Evolutionary conservation across 257 asterid species (phyloP).

Genomic region (Solanum raphanifolium): DNA sequence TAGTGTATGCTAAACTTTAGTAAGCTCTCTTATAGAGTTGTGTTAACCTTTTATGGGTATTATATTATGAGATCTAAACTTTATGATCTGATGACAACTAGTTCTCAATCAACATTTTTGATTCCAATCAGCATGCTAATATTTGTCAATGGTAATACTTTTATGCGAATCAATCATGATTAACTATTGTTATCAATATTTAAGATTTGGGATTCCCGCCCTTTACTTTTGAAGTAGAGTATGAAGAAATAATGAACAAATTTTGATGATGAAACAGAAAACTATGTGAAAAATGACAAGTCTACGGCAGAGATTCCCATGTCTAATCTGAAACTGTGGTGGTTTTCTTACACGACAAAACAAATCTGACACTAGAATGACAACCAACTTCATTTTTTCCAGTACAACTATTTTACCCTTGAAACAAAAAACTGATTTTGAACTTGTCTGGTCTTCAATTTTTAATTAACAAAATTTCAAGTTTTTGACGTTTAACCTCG

Average conservation of each 20-base stretch:
- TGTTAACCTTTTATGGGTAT: background rate
- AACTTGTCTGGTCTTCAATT: background rate
- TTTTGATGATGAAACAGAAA: background rate
- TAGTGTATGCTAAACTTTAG: background rate
- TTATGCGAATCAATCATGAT: background rate
- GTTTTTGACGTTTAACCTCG: background rate
- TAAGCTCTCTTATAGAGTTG: background rate
- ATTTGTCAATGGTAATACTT: background rate
- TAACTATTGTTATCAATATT: background rate
- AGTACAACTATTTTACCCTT: background rate
- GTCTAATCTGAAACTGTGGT: background rate
- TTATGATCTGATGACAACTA: background rate
- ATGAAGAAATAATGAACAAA: background rate
- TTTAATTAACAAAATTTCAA: background rate
- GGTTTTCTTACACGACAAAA: conserved; percentile 4
- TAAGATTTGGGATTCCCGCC: background rate
- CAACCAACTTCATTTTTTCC: background rate
- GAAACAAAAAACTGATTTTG: background rate
- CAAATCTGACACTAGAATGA: background rate
- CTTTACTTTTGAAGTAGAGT: background rate
- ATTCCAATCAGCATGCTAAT: background rate
- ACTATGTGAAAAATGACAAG: background rate
- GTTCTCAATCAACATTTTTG: background rate
- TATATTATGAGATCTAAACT: background rate
- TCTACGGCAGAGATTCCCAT: background rate